Evolutionary conservation across 257 asterid species (phyloP).

Genomic region (Solanum pimpinellifolium): DNA sequence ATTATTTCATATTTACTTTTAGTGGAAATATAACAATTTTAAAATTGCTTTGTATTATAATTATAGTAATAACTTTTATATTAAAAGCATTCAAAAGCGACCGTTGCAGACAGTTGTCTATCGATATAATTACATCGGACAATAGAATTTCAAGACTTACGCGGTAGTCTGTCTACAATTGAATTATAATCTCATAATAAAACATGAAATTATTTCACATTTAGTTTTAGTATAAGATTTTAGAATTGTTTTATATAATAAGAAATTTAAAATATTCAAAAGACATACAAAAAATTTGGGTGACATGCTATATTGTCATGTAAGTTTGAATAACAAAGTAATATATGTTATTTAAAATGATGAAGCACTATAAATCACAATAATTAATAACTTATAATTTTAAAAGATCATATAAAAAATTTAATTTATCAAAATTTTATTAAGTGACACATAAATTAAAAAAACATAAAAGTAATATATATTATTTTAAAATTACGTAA

Average conservation of each 20-base stretch:
- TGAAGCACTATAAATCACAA: too few species aligned
- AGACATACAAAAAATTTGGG: too few species aligned
- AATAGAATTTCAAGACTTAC: neutral
- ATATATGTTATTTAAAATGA: neutral
- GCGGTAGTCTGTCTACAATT: neutral
- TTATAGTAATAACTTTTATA: neutral
- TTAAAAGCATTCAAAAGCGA: neutral
- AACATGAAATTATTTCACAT: neutral
- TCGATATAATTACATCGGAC: neutral
- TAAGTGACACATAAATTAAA: too few species aligned
- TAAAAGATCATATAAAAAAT: too few species aligned
- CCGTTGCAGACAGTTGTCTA: rapidly evolving
- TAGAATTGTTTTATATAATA: neutral
- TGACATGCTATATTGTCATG: neutral
- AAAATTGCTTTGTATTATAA: neutral
- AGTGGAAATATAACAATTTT: neutral
- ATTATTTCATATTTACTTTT: neutral
- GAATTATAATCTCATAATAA: neutral
- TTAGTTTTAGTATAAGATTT: neutral
- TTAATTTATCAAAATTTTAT: too few species aligned
- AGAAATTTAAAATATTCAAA: neutral
- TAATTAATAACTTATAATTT: too few species aligned
- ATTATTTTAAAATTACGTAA: too few species aligned
- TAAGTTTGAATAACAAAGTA: neutral
- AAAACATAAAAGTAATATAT: too few species aligned